Evolutionary conservation across 2,329 filamentous ascomycete species (phyloP).

Genomic region (Colletotrichum tabaci): DNA sequence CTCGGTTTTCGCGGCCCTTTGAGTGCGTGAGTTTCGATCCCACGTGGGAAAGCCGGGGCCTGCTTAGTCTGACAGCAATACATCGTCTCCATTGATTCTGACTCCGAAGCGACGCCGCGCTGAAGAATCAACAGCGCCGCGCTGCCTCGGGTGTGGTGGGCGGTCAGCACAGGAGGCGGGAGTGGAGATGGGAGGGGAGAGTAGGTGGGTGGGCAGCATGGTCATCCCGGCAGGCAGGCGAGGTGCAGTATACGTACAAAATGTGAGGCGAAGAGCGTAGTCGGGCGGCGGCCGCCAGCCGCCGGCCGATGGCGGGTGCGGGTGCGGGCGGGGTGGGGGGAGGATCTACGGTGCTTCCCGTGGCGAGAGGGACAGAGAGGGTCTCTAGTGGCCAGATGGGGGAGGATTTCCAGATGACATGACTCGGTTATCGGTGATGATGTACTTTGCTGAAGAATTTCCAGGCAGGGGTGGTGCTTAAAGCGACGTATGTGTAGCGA

Average conservation of each 20-base stretch:
- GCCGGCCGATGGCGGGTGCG: constrained; percentile 7
- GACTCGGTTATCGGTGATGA: constrained; percentile 36
- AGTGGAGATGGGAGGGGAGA: not conserved
- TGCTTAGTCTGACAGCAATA: constrained; percentile 12
- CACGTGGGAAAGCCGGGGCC: constrained; percentile 1
- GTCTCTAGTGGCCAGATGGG: not conserved
- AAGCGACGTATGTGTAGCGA: constrained; percentile 18
- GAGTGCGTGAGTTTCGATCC: not conserved
- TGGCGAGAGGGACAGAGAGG: not conserved
- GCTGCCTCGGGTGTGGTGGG: not conserved
- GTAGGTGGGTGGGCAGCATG: not conserved
- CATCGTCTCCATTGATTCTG: not conserved
- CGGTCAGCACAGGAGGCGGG: not conserved
- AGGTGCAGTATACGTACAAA: not conserved
- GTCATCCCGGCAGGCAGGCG: not conserved
- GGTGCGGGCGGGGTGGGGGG: not conserved
- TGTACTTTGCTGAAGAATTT: constrained; percentile 24
- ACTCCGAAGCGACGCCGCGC: not conserved
- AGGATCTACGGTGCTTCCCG: constrained; percentile 17
- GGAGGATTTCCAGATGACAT: constrained; percentile 21
- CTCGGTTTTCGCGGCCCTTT: not conserved
- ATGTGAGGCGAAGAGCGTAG: not conserved
- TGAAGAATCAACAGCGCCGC: not conserved
- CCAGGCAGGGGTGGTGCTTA: constrained; percentile 23
- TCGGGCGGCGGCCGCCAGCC: not conserved